These are phyloP conservation scores for Phytophthora tentaculata DNA, from an alignment of 352 stramenopile genomes.

Conservation along the genomic window DNA sequence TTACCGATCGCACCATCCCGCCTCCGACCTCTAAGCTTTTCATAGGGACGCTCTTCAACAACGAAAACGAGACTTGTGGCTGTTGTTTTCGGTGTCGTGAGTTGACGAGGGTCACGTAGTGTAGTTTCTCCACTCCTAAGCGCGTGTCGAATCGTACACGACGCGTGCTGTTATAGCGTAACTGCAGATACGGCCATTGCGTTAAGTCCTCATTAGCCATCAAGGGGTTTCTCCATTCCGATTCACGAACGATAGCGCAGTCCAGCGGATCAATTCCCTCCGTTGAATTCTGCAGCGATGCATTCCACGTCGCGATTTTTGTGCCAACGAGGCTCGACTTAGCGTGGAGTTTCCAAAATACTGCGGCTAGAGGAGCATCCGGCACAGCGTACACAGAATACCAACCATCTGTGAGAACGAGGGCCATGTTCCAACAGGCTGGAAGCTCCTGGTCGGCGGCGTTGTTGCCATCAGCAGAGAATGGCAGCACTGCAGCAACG, in stretches of 20 bases:
- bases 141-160: conserved; percentile 46
- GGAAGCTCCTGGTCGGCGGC: conserved; percentile 49
- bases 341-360: conserved; percentile 55
- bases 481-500: conserved; percentile 56
- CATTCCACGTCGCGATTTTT: conserved; percentile 77
- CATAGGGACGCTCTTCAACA: conserved; percentile 74
- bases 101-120: conserved; percentile 14
- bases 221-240: conserved; percentile 54
- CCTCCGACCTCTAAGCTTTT: conserved; percentile 65
- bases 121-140: conserved; percentile 57
- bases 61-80: conserved; percentile 42
- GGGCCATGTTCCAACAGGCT: conserved; percentile 57
- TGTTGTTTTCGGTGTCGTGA: conserved; percentile 20
- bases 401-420: conserved; percentile 80
- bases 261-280: conserved; percentile 78
- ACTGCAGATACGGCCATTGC: conserved; percentile 63
- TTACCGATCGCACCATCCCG: conserved; percentile 66
- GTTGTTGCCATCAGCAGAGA: conserved; percentile 14
- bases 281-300: conserved; percentile 59
- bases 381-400: conserved; percentile 71
- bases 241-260: conserved; percentile 48
- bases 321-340: conserved; percentile 51
- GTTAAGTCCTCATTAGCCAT: conserved; percentile 54
- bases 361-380: conserved; percentile 44
- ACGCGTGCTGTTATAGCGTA: conserved; percentile 77